These are phyloP conservation scores for Suillus subaureus DNA, from an alignment of 768 basidiomycete genomes.

Conservation along the genomic window DNA sequence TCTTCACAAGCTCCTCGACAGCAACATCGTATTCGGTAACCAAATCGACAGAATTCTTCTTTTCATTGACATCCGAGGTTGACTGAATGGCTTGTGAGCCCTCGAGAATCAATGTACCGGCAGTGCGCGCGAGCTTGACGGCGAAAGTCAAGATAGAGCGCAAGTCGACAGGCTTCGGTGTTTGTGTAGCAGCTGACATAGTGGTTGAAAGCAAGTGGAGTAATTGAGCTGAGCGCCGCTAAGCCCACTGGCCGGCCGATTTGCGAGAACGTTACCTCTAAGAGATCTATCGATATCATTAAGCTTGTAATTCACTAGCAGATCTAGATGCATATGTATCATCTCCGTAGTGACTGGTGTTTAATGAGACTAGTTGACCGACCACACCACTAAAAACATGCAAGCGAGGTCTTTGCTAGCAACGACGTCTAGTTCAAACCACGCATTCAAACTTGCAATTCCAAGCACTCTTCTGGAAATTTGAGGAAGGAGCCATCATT, in stretches of 20 bases:
- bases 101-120: slow-evolving; percentile 75
- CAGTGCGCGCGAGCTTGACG: slow-evolving; percentile 67
- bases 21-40: slow-evolving; percentile 94
- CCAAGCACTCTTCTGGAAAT: neutral
- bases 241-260: neutral
- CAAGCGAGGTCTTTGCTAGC: neutral
- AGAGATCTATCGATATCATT: neutral
- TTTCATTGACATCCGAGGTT: slow-evolving; percentile 66
- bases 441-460: neutral
- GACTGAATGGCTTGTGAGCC: slow-evolving; percentile 75
- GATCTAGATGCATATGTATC: neutral
- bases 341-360: neutral
- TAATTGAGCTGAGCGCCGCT: neutral
- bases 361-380: neutral
- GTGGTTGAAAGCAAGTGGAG: slow-evolving; percentile 11
- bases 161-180: slow-evolving; percentile 47
- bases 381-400: neutral
- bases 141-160: slow-evolving; percentile 69
- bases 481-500: neutral
- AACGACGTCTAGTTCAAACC: neutral
- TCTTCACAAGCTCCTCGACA: slow-evolving; percentile 84
- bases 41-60: slow-evolving; percentile 93
- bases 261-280: neutral
- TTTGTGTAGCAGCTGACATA: slow-evolving; percentile 31
- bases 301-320: neutral